Percentiles rank a stretch among this genome's conserved stretches.
phyloP scores from a whole-genome alignment of 2,329 filamentous ascomycete genomes.

The Fusarium staphyleae region DNA sequence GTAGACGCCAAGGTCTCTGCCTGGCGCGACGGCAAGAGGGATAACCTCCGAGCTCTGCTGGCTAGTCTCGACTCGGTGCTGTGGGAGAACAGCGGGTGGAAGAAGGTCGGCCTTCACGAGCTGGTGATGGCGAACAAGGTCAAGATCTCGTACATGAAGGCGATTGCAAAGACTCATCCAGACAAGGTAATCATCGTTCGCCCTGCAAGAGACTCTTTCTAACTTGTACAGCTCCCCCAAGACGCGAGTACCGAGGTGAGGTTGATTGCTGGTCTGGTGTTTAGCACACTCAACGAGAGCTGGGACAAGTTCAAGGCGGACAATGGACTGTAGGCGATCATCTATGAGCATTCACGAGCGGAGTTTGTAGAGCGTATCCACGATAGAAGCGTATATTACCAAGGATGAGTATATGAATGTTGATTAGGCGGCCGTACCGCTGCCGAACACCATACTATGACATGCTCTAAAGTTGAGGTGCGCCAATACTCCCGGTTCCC shows the following conservation, averaged over 20 bases:
- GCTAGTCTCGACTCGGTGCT: slow-evolving; percentile 87
- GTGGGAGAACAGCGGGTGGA: slow-evolving; percentile 94
- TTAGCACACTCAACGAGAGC: slow-evolving; percentile 73
- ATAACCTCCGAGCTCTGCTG: slow-evolving; percentile 88
- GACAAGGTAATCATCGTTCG: slow-evolving; percentile 77
- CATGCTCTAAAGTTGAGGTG: slow-evolving; percentile 31
- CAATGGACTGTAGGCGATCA: slow-evolving; percentile 62
- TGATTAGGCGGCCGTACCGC: slow-evolving; percentile 32
- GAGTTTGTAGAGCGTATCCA: slow-evolving; percentile 40
- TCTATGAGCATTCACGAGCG: slow-evolving; percentile 26
- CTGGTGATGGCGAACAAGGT: slow-evolving; percentile 92
- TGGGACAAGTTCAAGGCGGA: slow-evolving; percentile 78
- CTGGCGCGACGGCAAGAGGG: slow-evolving; percentile 91
- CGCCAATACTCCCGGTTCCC: slow-evolving; percentile 33
- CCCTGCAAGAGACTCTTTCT: background rate
- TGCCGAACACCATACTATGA: slow-evolving; percentile 41
- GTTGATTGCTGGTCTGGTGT: slow-evolving; percentile 71
- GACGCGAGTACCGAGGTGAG: slow-evolving; percentile 69
- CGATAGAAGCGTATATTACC: slow-evolving; percentile 34
- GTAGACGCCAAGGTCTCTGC: slow-evolving; percentile 80
- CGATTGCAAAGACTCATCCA: slow-evolving; percentile 96
- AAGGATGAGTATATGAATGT: slow-evolving; percentile 36
- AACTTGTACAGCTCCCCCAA: slow-evolving; percentile 61
- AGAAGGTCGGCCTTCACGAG: slow-evolving; percentile 94
- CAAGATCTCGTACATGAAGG: slow-evolving; percentile 99